Conservation (phyloP, 371 early-diverging fungal genomes). For the Batrachochytrium dendrobatidis region DNA sequence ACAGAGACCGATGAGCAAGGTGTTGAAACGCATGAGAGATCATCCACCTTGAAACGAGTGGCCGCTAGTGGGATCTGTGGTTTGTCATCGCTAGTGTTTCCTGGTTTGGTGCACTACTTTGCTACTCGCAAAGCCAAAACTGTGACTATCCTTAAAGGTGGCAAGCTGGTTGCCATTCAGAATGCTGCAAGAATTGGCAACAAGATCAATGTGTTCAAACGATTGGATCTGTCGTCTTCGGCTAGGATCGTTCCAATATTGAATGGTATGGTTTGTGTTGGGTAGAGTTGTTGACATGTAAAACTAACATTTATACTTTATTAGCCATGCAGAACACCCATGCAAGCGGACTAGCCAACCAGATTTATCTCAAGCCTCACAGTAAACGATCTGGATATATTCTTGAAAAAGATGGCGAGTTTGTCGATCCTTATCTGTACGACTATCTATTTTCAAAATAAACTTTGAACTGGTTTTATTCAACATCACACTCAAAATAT, state of each 20-base stretch:
- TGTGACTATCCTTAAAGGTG: constrained; percentile 1
- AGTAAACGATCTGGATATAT: constrained; percentile 4
- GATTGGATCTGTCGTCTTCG: not conserved
- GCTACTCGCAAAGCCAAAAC: constrained; percentile 1
- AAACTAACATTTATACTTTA: no score
- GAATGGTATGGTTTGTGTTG: no score
- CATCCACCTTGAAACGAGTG: not conserved
- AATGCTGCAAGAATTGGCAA: constrained; percentile 6
- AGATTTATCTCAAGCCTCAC: constrained; percentile 7
- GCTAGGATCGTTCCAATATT: no score
- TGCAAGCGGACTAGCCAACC: not conserved
- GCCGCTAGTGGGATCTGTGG: not conserved
- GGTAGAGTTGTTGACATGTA: no score
- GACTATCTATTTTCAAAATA: constrained; percentile 12
- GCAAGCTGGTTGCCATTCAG: constrained; percentile 8
- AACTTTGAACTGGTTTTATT: no score
- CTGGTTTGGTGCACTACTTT: constrained; percentile 7
- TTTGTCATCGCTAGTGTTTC: not conserved
- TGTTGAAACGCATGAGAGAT: not conserved
- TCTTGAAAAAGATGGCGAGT: constrained; percentile 7
- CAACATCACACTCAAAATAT: no score
- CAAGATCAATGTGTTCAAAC: not conserved
- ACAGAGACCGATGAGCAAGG: not conserved
- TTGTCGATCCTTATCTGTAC: constrained; percentile 10
- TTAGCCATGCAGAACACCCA: no score